Evolutionary conservation across 257 asterid species (phyloP), one percentile per base, ranked within the genome.

Genomic region (Henckelia pumila): DNA sequence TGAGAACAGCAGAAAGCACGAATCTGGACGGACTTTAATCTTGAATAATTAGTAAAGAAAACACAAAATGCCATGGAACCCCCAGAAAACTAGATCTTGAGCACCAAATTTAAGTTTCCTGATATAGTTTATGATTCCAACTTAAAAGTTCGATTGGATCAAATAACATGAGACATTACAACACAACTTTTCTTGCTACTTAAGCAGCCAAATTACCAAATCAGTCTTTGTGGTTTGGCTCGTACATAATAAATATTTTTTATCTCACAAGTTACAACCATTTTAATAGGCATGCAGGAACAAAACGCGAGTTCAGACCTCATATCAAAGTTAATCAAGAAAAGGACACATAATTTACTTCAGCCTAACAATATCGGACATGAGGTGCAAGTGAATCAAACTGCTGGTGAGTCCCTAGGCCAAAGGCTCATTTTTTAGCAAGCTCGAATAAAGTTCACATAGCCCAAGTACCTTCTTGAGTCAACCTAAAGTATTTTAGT

Each of bases 181-280:
- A 14, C 30, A 28, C 14, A 14, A 23, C 23, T 10, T 22, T 23
- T 32, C 58, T 10, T 10, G 53, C 50, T n/a, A 47, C 25, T 59
- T 29, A 40, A 67, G 70, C 32, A 30, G 69, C 24, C 21, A 49
- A 30, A 50, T 53, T 33, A 56, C 21, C 67, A 29, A 23, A 22
- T 10, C 28, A 56, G 49, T 59, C 63, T 59, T 59, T n/a, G 20
- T 69, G 52, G 25, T 50, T 59, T 2, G 11, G 64, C 25, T 23
- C 56, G 16, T 23, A 64, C 44, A 63, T 22, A 64, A 61, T 21
- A 32, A 60, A 47, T 16, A 59, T 37, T 53, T 28, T 49, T 60
- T 5, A 26, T 32, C 24, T 66, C 19, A 47, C 28, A 22, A 44
- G 30, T 28, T 28, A 28, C 30, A 28, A 17, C 8, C 59, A 57